Evolutionary conservation across 2,329 filamentous ascomycete genomes (phyloP), one percentile per base, ranked within the genome.

Genomic region (Amauroascus niger): DNA sequence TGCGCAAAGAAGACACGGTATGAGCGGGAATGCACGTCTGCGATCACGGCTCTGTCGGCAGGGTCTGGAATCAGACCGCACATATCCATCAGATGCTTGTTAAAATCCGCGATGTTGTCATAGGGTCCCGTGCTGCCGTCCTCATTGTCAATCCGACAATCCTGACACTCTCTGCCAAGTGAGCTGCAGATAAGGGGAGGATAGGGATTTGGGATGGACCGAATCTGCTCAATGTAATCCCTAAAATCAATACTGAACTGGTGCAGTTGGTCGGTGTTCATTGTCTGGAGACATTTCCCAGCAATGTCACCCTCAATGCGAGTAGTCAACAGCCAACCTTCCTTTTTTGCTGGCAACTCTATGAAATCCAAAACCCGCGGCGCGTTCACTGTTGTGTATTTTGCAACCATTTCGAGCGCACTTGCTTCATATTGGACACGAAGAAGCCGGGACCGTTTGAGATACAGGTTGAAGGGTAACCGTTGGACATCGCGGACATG

Each of bases 1-100:
- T 63, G 61, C 6, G 61, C 57, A 55, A 64, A 63, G 22, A 59
- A 40, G n/a, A 47, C 50, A 44, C 35, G 49, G 22, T 55, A 55
- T 44, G 20, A 24, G 20, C 20, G 41, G 41, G 41, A 44, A n/a
- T 44, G 41, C 28, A 40, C 46, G 22, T 49, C n/a, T 41, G 20
- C 35, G 39, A 54, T 39, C 14, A 49, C 20, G 35, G 52, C 52
- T 43, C 52, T 49, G 28, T 54, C 52, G 35, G 45, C 35, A 32
- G 18, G 24, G 22, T 54, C 45, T 49, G 44, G 45, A 54, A 54
- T 54, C 28, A 16, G 45, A 28, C 37, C 48, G 50, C 30, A 49
- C 9, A 49, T 49, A 20, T 39, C 35, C 35, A 54, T 54, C 30
- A 54, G 44, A 49, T 22, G 52, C 33, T 49, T 54, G 52, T 54